Percentiles rank a stretch among this genome's conserved stretches.
These are phyloP conservation scores for Arthrobotrys megalospora DNA, from an alignment of 2,329 filamentous ascomycete species.

Conservation along the genomic window DNA sequence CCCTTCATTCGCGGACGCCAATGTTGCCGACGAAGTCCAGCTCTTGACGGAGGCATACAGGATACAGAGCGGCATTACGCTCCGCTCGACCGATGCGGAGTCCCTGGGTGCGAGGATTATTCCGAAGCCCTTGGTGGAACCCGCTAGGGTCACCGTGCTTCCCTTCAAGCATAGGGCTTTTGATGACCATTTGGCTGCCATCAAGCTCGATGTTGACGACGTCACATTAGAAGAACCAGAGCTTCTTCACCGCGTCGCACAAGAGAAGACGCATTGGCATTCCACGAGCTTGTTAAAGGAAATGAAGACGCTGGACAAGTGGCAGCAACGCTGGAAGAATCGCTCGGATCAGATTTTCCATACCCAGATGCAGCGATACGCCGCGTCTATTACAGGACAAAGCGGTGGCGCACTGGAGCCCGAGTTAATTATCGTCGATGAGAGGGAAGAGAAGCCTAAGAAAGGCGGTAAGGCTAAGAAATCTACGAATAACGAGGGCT, in stretches of 20 bases:
- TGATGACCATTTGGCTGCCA: conserved; percentile 16
- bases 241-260: conserved; percentile 20
- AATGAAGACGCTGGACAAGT: conserved; percentile 66
- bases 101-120: not conserved
- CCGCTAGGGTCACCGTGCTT: conserved; percentile 5
- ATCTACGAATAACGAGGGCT: not conserved
- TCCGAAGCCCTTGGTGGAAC: not conserved
- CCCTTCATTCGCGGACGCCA: not conserved
- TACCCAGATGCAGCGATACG: conserved; percentile 78
- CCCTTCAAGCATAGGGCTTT: conserved; percentile 39
- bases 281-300: conserved; percentile 64
- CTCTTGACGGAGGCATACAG: conserved; percentile 23
- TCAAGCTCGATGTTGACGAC: conserved; percentile 41
- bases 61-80: conserved; percentile 20
- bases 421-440: conserved; percentile 74
- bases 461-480: conserved; percentile 59
- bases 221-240: not conserved
- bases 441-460: conserved; percentile 60
- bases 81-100: not conserved
- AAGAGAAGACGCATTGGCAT: conserved; percentile 53
- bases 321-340: conserved; percentile 42
- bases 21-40: not conserved
- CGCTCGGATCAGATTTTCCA: conserved; percentile 76
- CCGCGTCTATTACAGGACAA: conserved; percentile 78
- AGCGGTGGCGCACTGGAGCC: conserved; percentile 76